Percentiles rank a stretch among this genome's conserved stretches.
These are phyloP conservation scores for Castanea sativa DNA, from an alignment of 306 rosid genomes.

Conservation along the genomic window DNA sequence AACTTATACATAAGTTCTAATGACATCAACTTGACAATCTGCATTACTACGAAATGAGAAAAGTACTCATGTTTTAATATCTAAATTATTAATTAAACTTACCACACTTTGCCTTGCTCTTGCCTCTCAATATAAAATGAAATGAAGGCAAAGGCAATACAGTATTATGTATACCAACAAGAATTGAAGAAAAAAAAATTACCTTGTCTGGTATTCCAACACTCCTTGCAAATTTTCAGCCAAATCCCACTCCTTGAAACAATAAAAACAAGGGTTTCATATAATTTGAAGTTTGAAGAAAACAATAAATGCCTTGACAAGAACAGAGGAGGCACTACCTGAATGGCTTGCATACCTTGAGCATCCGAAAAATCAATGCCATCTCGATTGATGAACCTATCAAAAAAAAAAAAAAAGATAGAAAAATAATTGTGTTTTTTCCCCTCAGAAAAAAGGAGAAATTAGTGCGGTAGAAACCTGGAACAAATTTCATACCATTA, in stretches of 20 bases:
- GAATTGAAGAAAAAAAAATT: conserved; percentile 27
- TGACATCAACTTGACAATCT: neutral
- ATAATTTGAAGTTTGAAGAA: conserved; percentile 18
- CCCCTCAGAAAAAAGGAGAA: neutral
- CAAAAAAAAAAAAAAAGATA: conserved; percentile 13
- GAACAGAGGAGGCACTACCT: conserved; percentile 49
- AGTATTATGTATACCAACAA: conserved; percentile 1
- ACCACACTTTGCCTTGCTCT: conserved; percentile 1
- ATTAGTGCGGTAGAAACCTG: neutral
- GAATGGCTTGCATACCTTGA: conserved; percentile 91
- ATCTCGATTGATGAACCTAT: conserved; percentile 83
- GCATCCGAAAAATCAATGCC: conserved; percentile 99
- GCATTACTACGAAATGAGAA: conserved; percentile 9
- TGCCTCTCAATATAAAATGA: neutral
- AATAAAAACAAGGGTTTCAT: conserved; percentile 22
- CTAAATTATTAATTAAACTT: neutral
- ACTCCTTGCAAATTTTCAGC: conserved; percentile 92
- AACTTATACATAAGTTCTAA: neutral
- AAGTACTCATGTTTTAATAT: neutral
- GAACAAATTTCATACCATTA: neutral
- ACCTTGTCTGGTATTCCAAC: conserved; percentile 97
- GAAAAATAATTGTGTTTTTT: neutral
- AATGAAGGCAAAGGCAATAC: neutral
- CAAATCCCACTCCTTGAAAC: conserved; percentile 92
- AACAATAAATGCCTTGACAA: conserved; percentile 27